Evolutionary conservation across 257 asterid species (phyloP), one percentile per base, ranked within the genome.

Genomic region (Mitragyna speciosa): DNA sequence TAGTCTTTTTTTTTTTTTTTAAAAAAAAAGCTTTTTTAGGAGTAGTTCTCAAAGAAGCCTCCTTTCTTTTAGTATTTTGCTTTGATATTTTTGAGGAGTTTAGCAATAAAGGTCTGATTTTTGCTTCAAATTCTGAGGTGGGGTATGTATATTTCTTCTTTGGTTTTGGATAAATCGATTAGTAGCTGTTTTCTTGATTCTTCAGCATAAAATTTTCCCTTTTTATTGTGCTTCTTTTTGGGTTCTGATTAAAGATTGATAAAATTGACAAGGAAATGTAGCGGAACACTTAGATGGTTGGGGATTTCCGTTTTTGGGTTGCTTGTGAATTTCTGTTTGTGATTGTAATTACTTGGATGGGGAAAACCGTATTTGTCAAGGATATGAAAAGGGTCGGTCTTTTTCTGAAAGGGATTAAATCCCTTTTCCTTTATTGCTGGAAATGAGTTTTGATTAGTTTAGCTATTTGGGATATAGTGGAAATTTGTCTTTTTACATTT

Each of bases 101-200:
- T 73, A 51, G 28, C 30, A 39, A 30, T 70, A 58, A 70, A 70
- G 79, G 49, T 73, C 39, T 11, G 74, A 73, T 80, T 51, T 80
- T 79, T 72, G 28, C 71, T 70, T 24, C 24, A 24, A 28, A 80
- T 65, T 80, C 68, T 80, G 76, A 54, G 17, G 61, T 74, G 79
- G 79, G 83, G 64, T 80, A 24, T 16, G 33, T 66, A 28, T 30
- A 64, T 28, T 66, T 24, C 26, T 36, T n/a, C 7, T 14, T 28
- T 52, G 47, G 19, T 30, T 31, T 69, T 56, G 36, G n/a, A 17
- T 73, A 30, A 65, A 39, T 36, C 49, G 22, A 45, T 76, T 6
- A 2, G 12, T 76, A 6, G 36, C 59, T 15, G 45, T n/a, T 59
- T 36, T 41, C 47, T 36, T 80, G 51, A 26, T 74, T 80, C 22